Base-by-base conservation (phyloP, 805 yeast genomes). In the Candida sphagnicola region DNA sequence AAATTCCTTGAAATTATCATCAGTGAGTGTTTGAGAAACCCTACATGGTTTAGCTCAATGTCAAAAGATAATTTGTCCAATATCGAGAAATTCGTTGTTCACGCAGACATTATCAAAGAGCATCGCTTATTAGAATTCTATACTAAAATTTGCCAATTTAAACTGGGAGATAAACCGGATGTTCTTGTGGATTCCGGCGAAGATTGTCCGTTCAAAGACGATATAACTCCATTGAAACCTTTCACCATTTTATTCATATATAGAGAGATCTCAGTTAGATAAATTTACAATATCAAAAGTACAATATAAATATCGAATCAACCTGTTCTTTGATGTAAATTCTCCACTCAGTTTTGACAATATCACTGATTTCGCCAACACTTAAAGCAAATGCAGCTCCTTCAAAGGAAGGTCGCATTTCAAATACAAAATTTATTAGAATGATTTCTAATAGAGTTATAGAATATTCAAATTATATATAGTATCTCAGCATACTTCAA, bases 331-430 rank as follows among this genome's bases (percentile, higher is more conserved):
- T 84, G 84, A 53, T 93, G 55, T 93, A 99, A 36, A 88, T 80
- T 16, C 99, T 99, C 49, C 95, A 83, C 53, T 83, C 95, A 13
- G 90, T 78, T 62, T 89, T 96, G 12, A 93, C 85, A 18, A 89
- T 77, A 31, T 78, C 85, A 53, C 93, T 82, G 31, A 85, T 59
- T 56, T 90, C 93, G 15, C 96, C 96, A 16, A 88, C 81, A 47
- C 85, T 78, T 47, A 93, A 67, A 4, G 65, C 80, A 58, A 85
- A 91, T 1, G 96, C 82, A 2, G 93, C 95, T 43, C 80, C 80
- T 62, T 93, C 99, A 55, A 93, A 93, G 41, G 83, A 66, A 25
- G 96, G 96, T 61, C 91, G 98, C 99, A 93, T 93, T 51, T 83
- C n/a, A n/a, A n/a, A n/a, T n/a, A n/a, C n/a, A n/a, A n/a, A n/a